These are phyloP conservation scores for Chalciporus piperatoides DNA, from an alignment of 1,284 basidiomycete species.

Conservation along the genomic window DNA sequence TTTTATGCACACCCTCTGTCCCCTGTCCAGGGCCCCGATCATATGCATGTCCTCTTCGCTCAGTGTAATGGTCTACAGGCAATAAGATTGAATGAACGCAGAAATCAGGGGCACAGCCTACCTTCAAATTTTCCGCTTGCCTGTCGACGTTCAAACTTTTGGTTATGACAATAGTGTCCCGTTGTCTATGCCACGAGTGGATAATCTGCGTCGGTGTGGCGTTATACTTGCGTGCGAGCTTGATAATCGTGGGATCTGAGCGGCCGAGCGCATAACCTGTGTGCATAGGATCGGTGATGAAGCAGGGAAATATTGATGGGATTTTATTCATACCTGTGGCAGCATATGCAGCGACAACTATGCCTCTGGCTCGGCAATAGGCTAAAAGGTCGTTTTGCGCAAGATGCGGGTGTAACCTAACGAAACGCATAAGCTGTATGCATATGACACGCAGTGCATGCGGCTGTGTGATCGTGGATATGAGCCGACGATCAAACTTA, in stretches of 20 bases:
- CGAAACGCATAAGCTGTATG: slow-evolving; percentile 19
- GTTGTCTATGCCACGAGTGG: slow-evolving; percentile 43
- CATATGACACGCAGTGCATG: neutral
- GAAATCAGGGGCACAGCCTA: neutral
- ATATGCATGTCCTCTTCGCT: slow-evolving; percentile 1
- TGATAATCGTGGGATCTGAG: slow-evolving; percentile 39
- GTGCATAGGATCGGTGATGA: neutral
- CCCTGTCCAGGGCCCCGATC: slow-evolving; percentile 7
- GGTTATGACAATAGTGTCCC: slow-evolving; percentile 39
- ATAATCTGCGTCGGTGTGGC: slow-evolving; percentile 41
- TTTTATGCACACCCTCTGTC: slow-evolving; percentile 5
- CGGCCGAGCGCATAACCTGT: slow-evolving; percentile 39
- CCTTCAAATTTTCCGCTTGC: slow-evolving; percentile 45
- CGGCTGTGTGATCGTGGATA: neutral
- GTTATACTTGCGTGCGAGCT: slow-evolving; percentile 42
- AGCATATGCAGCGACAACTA: slow-evolving; percentile 44
- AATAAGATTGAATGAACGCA: slow-evolving; percentile 14
- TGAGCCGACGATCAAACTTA: neutral
- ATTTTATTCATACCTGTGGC: slow-evolving; percentile 18
- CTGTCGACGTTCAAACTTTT: slow-evolving; percentile 40
- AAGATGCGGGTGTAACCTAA: slow-evolving; percentile 40
- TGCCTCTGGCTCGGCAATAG: slow-evolving; percentile 37
- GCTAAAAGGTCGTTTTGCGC: slow-evolving; percentile 27
- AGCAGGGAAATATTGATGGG: neutral
- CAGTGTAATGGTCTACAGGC: slow-evolving; percentile 4